A percentile compares a stretch with the other conserved stretches of the same genome.
phyloP scores from a whole-genome alignment of 768 basidiomycete genomes.

The Termitomyces sp. region DNA sequence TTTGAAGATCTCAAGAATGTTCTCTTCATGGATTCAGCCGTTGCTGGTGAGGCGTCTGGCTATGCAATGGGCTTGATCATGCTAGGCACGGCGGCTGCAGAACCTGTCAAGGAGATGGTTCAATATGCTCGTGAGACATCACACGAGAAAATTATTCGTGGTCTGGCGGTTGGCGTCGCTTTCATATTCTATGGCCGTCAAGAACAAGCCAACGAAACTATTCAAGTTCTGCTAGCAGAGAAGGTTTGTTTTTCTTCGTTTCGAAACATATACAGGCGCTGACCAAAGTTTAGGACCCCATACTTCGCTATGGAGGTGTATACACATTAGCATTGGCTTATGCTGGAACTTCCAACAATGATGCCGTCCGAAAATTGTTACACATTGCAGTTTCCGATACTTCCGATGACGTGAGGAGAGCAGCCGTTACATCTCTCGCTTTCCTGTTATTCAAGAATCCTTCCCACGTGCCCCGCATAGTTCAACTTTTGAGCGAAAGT shows the following conservation, averaged over 20 bases:
- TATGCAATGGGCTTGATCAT: slow-evolving; percentile 98
- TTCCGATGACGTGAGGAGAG: slow-evolving; percentile 94
- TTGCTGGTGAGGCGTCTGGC: slow-evolving; percentile 93
- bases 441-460: slow-evolving; percentile 98
- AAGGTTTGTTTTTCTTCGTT: slow-evolving; percentile 56
- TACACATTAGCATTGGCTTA: slow-evolving; percentile 96
- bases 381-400: slow-evolving; percentile 99
- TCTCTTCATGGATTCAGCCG: slow-evolving; percentile 91
- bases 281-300: slow-evolving; percentile 68
- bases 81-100: slow-evolving; percentile 86
- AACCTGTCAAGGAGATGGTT: slow-evolving; percentile 89
- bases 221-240: slow-evolving; percentile 74
- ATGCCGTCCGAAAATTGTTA: slow-evolving; percentile 84
- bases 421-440: slow-evolving; percentile 93
- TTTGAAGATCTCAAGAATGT: slow-evolving; percentile 90
- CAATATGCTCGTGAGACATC: slow-evolving; percentile 96
- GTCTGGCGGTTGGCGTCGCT: slow-evolving; percentile 87
- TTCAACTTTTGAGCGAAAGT: slow-evolving; percentile 94
- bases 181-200: slow-evolving; percentile 92
- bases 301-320: slow-evolving; percentile 95
- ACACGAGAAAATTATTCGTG: slow-evolving; percentile 98
- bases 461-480: slow-evolving; percentile 91
- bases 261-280: neutral
- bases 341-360: slow-evolving; percentile 93
- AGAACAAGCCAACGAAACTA: slow-evolving; percentile 86